phyloP scores from a whole-genome alignment of 345 rosid genomes.

The Lenwebbia sp. region DNA sequence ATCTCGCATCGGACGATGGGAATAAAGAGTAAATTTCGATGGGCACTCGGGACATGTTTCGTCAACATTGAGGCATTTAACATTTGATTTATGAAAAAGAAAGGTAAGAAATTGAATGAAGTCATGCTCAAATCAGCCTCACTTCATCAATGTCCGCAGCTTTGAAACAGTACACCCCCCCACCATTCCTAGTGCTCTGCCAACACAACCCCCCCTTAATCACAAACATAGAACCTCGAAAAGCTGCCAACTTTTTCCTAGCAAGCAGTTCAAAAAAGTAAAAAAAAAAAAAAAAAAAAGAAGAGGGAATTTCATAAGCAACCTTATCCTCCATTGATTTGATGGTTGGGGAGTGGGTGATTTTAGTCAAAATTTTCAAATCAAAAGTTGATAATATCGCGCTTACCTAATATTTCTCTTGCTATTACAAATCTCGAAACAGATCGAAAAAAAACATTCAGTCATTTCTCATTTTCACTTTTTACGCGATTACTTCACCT shows the following conservation, averaged over 20 bases:
- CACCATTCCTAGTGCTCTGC: background rate
- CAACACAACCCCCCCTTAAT: too few relatives aligned
- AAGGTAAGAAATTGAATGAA: background rate
- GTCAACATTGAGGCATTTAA: background rate
- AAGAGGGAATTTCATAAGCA: background rate
- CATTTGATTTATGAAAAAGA: background rate
- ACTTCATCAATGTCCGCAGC: background rate
- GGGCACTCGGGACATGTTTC: background rate
- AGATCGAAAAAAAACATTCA: background rate
- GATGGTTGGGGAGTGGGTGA: background rate
- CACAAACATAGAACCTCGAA: too few relatives aligned
- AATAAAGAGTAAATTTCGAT: background rate
- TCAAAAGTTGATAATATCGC: too few relatives aligned
- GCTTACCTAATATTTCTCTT: background rate
- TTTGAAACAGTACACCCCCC: background rate
- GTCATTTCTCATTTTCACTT: background rate
- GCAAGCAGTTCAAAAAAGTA: background rate
- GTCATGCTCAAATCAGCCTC: background rate
- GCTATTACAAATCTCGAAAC: background rate
- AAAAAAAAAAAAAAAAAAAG: background rate
- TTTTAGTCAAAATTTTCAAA: too few relatives aligned
- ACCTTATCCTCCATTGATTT: background rate
- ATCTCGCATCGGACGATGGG: background rate
- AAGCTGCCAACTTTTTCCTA: background rate
- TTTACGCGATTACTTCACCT: accelerated